phyloP scores from a whole-genome alignment of 2,329 filamentous ascomycete species.

The Ophiostoma himal-ulmi region DNA sequence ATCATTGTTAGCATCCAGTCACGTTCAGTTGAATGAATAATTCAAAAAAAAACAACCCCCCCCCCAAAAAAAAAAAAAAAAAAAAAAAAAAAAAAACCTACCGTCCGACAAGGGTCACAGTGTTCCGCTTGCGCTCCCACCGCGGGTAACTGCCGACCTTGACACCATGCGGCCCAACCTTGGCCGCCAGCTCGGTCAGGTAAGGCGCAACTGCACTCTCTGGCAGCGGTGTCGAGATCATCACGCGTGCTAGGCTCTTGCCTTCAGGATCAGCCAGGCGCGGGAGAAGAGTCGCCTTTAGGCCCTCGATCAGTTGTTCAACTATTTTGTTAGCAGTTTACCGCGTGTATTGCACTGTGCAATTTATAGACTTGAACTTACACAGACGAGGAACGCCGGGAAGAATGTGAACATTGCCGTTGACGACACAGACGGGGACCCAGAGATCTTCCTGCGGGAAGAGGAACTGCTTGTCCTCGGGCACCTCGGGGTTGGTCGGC shows the following conservation, averaged over 20 bases:
- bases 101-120: constrained; percentile 76
- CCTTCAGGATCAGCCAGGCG: constrained; percentile 72
- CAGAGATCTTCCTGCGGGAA: constrained; percentile 78
- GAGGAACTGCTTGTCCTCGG: constrained; percentile 64
- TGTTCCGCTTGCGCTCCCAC: constrained; percentile 83
- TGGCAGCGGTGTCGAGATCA: constrained; percentile 80
- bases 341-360: background rate
- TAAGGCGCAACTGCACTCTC: constrained; percentile 83
- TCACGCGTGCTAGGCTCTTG: constrained; percentile 69
- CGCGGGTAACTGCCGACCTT: constrained; percentile 95
- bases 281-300: constrained; percentile 66
- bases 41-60: background rate
- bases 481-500: constrained; percentile 63
- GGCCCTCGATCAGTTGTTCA: constrained; percentile 66
- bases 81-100: constrained; percentile 31
- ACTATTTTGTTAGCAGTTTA: constrained; percentile 39
- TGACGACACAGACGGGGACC: constrained; percentile 85
- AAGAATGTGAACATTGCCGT: constrained; percentile 88
- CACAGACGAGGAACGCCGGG: constrained; percentile 83
- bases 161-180: constrained; percentile 68
- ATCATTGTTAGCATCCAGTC: constrained; percentile 26
- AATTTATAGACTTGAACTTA: constrained; percentile 32
- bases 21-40: background rate
- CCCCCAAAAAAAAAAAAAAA: background rate
- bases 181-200: constrained; percentile 69